A percentile compares a stretch with the other conserved stretches of the same genome.
Evolutionary conservation across 1,284 basidiomycete species (phyloP).

Genomic region (Ganoderma lingzhi): DNA sequence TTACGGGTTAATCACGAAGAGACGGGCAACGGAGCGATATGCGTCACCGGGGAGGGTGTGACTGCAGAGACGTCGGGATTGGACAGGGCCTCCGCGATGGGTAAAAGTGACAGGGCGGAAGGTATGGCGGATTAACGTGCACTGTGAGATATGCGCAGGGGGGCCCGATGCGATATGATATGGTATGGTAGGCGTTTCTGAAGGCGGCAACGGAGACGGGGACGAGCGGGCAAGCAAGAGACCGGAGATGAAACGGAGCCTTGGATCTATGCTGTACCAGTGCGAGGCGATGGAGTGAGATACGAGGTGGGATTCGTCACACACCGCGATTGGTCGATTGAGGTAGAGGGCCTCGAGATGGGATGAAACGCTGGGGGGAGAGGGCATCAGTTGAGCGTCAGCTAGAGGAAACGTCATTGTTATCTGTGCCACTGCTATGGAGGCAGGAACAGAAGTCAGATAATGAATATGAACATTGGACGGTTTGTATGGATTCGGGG

Average conservation of each 20-base stretch:
- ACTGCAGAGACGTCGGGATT: constrained; percentile 1
- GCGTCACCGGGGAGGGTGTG: background rate
- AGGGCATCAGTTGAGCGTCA: constrained; percentile 9
- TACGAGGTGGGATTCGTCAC: background rate
- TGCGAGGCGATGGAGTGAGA: constrained; percentile 13
- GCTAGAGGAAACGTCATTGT: constrained; percentile 9
- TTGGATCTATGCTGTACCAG: background rate
- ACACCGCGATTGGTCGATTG: constrained; percentile 14
- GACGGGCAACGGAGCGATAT: constrained; percentile 3
- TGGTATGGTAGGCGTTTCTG: background rate
- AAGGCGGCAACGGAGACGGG: constrained; percentile 13
- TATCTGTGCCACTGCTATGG: constrained; percentile 8
- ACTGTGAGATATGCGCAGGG: background rate
- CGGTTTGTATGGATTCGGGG: background rate
- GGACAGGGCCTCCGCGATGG: constrained; percentile 11
- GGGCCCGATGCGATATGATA: constrained; percentile 16
- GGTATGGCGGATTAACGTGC: constrained; percentile 3
- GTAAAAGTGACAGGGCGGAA: background rate
- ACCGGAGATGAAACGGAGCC: constrained; percentile 11
- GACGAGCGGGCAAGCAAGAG: constrained; percentile 8
- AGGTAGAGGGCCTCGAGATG: constrained; percentile 15
- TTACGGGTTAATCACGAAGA: constrained; percentile 8
- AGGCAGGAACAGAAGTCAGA: background rate
- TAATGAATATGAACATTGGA: background rate
- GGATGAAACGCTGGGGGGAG: constrained; percentile 4